phyloP scores from a whole-genome alignment of 768 basidiomycete genomes.

The Boletus tomentosulus region DNA sequence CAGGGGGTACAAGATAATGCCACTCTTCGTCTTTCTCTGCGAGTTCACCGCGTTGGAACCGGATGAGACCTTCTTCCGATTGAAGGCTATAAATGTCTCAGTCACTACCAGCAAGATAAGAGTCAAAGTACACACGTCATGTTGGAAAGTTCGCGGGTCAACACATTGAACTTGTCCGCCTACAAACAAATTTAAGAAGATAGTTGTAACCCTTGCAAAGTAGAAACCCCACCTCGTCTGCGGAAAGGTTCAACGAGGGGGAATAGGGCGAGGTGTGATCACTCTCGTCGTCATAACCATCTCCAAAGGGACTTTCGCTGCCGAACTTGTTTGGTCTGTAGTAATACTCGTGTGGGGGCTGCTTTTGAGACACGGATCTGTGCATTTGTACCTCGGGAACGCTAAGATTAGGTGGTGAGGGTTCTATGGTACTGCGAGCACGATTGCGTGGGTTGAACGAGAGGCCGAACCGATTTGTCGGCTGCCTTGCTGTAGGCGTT shows the following conservation, averaged over 20 bases:
- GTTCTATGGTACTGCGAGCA: constrained; percentile 36
- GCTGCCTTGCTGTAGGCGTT: constrained; percentile 24
- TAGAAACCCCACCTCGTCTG: constrained; percentile 34
- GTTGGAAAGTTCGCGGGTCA: constrained; percentile 34
- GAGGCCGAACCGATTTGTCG: constrained; percentile 17
- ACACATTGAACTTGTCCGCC: constrained; percentile 25
- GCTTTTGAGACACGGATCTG: constrained; percentile 41
- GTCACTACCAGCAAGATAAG: constrained; percentile 2
- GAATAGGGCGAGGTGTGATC: constrained; percentile 33
- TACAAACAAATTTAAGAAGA: constrained; percentile 15
- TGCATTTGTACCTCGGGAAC: constrained; percentile 54
- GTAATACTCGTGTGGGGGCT: constrained; percentile 24
- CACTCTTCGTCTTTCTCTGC: constrained; percentile 75
- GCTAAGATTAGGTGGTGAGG: constrained; percentile 26
- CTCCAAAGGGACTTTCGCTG: constrained; percentile 19
- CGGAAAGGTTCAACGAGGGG: constrained; percentile 33
- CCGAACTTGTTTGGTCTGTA: constrained; percentile 43
- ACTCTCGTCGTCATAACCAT: constrained; percentile 14
- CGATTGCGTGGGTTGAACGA: constrained; percentile 31
- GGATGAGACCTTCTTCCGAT: constrained; percentile 57
- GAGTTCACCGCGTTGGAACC: constrained; percentile 66
- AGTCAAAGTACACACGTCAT: constrained; percentile 35
- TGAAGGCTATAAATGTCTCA: constrained; percentile 42
- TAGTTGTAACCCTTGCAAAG: constrained; percentile 20
- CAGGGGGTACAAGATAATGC: constrained; percentile 73